Conservation (phyloP, 1,284 basidiomycete genomes). For the Pascua guehoae region DNA sequence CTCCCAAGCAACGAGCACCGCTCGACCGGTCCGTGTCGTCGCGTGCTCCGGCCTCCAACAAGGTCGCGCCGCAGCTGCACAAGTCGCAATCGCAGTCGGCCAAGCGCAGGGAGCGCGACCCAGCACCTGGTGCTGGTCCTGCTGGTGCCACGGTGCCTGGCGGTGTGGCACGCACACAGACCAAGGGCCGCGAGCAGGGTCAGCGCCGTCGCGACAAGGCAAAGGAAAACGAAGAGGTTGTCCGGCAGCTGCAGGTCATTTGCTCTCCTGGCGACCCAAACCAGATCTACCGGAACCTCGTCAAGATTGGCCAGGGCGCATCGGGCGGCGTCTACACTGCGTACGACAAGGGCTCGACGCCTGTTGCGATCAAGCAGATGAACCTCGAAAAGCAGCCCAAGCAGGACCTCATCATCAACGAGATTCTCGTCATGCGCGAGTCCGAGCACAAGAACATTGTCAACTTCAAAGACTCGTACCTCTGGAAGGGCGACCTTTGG, state of each 20-base stretch:
- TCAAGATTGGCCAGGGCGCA: constrained; percentile 97
- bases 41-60: constrained; percentile 32
- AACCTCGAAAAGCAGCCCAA: constrained; percentile 99
- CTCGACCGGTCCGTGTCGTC: constrained; percentile 53
- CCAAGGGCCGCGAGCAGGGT: constrained; percentile 25
- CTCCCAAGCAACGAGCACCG: constrained; percentile 22
- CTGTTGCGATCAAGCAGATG: constrained; percentile 99
- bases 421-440: constrained; percentile 97
- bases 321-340: constrained; percentile 98
- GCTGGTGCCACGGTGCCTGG: not conserved
- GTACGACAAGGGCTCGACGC: constrained; percentile 88
- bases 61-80: constrained; percentile 28
- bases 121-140: constrained; percentile 11
- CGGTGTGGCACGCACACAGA: constrained; percentile 13
- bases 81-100: constrained; percentile 41
- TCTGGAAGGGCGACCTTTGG: constrained; percentile 97
- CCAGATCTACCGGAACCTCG: constrained; percentile 80
- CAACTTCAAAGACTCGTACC: constrained; percentile 98
- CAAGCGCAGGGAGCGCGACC: constrained; percentile 19
- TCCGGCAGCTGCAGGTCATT: constrained; percentile 84
- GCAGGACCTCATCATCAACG: constrained; percentile 99
- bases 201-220: constrained; percentile 83
- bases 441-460: constrained; percentile 96
- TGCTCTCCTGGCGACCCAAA: constrained; percentile 98
- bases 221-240: constrained; percentile 82